phyloP scores from a whole-genome alignment of 257 asterid genomes.

The Eustoma russellianum region DNA sequence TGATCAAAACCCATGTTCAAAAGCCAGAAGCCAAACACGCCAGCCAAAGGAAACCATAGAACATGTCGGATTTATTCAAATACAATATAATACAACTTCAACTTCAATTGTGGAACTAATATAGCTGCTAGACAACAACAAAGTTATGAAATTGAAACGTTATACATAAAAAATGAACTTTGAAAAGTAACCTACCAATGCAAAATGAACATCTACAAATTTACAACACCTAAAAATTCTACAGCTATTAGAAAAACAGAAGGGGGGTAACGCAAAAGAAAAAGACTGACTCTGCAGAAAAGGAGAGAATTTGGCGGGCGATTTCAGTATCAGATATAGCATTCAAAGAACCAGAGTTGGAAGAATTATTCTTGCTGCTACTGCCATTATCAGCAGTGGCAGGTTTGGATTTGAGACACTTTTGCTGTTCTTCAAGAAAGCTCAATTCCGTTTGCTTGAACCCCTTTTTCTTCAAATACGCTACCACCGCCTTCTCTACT shows the following conservation, averaged over 20 bases:
- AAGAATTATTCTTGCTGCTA: conserved; percentile 25
- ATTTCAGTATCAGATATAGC: conserved; percentile 60
- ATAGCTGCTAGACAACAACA: too few relatives aligned
- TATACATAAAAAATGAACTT: background rate
- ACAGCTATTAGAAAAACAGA: background rate
- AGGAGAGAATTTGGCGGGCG: conserved; percentile 58
- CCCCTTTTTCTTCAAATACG: conserved; percentile 78
- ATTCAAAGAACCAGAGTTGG: conserved; percentile 29
- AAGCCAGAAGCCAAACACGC: too few relatives aligned
- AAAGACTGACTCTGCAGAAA: conserved; percentile 43
- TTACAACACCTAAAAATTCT: background rate
- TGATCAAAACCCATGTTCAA: too few relatives aligned
- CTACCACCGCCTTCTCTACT: conserved; percentile 66
- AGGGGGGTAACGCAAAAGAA: background rate
- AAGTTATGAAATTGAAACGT: too few relatives aligned
- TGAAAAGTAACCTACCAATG: background rate
- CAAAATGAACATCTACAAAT: background rate
- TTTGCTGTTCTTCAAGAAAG: conserved; percentile 73
- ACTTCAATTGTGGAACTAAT: too few relatives aligned
- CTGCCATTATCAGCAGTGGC: conserved; percentile 8
- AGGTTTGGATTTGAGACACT: conserved; percentile 10
- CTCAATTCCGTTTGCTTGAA: conserved; percentile 75
- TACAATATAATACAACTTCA: too few relatives aligned
- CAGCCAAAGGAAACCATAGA: too few relatives aligned
- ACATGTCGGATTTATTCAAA: too few relatives aligned